Evolutionary conservation across 768 basidiomycete genomes (phyloP).

Genomic region (Mycena maculata): DNA sequence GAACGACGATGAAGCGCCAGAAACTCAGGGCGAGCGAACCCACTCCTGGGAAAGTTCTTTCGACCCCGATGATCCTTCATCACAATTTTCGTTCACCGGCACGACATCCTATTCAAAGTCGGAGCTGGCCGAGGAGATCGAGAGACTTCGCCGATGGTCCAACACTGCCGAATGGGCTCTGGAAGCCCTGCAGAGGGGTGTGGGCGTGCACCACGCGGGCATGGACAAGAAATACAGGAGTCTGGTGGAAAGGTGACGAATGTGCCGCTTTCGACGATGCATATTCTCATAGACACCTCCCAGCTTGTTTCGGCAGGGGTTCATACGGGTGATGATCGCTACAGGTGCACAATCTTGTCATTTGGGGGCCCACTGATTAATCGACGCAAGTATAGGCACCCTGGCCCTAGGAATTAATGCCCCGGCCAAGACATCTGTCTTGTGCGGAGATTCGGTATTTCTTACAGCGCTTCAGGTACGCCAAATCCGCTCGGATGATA

Average conservation of each 20-base stretch:
- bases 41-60: slow-evolving; percentile 65
- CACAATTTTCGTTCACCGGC: slow-evolving; percentile 71
- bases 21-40: slow-evolving; percentile 22
- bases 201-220: slow-evolving; percentile 77
- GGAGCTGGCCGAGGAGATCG: slow-evolving; percentile 63
- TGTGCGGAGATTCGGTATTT: slow-evolving; percentile 71
- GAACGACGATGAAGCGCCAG: slow-evolving; percentile 44
- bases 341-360: slow-evolving; percentile 55
- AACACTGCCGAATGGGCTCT: slow-evolving; percentile 59
- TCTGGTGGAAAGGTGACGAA: slow-evolving; percentile 63
- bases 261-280: neutral
- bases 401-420: slow-evolving; percentile 83
- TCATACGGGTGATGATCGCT: slow-evolving; percentile 73
- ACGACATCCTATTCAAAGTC: slow-evolving; percentile 54
- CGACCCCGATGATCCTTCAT: slow-evolving; percentile 66
- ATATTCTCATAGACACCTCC: neutral
- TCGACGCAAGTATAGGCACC: slow-evolving; percentile 55
- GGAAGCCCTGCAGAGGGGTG: slow-evolving; percentile 64
- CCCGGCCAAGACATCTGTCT: slow-evolving; percentile 73
- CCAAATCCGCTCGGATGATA: slow-evolving; percentile 1
- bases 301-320: slow-evolving; percentile 72
- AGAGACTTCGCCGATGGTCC: slow-evolving; percentile 46
- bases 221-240: slow-evolving; percentile 73
- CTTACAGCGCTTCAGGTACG: slow-evolving; percentile 70
- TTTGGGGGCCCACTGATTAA: neutral